Conservation (phyloP, 108 stramenopile species). For the Pinguiococcus pyrenoidosus region DNA sequence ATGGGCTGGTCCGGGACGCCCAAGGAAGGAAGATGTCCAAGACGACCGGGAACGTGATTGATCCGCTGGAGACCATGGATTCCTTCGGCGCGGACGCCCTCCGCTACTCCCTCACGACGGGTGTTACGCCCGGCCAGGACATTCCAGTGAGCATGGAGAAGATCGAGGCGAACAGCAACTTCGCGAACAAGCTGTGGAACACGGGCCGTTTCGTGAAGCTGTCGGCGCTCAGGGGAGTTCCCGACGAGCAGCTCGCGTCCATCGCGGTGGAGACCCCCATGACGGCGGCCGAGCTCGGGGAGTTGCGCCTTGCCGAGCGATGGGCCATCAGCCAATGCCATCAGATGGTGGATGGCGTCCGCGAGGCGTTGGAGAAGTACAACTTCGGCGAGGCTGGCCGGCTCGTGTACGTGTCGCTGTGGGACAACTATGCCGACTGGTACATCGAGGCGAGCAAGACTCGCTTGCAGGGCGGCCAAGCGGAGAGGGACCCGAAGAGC, state of each 20-base stretch:
- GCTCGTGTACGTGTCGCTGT: constrained; percentile 68
- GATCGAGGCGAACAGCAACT: constrained; percentile 50
- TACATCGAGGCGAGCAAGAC: constrained; percentile 85
- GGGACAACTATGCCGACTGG: constrained; percentile 96
- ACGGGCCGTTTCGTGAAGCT: constrained; percentile 74
- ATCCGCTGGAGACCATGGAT: constrained; percentile 88
- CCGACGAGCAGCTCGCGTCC: constrained; percentile 38
- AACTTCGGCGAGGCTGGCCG: constrained; percentile 25
- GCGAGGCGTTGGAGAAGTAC: constrained; percentile 56
- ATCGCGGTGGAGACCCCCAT: constrained; percentile 59
- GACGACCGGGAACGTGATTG: constrained; percentile 95
- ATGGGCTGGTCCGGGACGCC: constrained; percentile 74
- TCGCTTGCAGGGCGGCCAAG: constrained; percentile 38
- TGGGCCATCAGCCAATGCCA: constrained; percentile 84
- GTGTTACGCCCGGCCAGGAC: constrained; percentile 83
- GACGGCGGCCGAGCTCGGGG: constrained; percentile 55
- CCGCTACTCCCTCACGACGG: constrained; percentile 59
- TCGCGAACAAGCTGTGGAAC: constrained; percentile 98
- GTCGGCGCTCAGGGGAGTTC: constrained; percentile 60
- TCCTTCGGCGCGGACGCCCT: no score
- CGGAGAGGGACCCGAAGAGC: background rate
- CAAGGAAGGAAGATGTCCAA: constrained; percentile 97
- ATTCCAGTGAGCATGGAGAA: constrained; percentile 20
- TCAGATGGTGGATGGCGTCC: constrained; percentile 59
- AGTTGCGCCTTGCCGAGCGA: constrained; percentile 55